Percentiles rank a stretch among this genome's conserved stretches.
phyloP scores from a whole-genome alignment of 331 rosid species.

The Stylosanthes scabra region DNA sequence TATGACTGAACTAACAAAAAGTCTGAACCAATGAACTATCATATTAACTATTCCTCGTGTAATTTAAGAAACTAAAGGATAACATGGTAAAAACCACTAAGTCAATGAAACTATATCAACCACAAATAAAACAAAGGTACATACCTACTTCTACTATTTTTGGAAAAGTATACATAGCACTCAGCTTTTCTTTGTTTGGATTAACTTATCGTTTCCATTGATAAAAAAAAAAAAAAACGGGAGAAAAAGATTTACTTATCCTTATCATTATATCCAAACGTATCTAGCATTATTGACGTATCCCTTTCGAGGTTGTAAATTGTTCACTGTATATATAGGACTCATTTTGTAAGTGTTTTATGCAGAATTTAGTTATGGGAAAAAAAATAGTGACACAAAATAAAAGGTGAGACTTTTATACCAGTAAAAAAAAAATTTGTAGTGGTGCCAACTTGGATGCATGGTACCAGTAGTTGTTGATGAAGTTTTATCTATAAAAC shows the following conservation, averaged over 20 bases:
- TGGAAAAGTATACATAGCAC: constrained; percentile 13
- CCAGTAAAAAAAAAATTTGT: neutral
- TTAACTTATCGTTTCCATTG: neutral
- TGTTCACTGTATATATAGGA: neutral
- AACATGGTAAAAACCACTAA: neutral
- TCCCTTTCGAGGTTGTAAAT: neutral
- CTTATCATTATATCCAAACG: neutral
- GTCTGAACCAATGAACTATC: too few species aligned
- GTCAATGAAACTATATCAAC: constrained; percentile 30
- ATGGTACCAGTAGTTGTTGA: too few species aligned
- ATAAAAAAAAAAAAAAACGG: too few species aligned
- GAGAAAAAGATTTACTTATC: too few species aligned
- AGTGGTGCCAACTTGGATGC: too few species aligned
- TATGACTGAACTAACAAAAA: too few species aligned
- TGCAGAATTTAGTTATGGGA: neutral
- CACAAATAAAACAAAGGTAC: neutral
- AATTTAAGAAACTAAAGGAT: neutral
- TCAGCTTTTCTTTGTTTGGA: neutral
- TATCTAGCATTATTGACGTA: neutral
- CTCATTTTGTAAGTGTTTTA: neutral
- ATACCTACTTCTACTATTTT: constrained; percentile 4
- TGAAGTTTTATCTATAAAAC: too few species aligned
- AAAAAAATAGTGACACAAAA: neutral
- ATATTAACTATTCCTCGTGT: neutral
- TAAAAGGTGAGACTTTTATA: neutral